phyloP scores from a whole-genome alignment of 2,329 filamentous ascomycete species.

The Fusarium abutilonis region DNA sequence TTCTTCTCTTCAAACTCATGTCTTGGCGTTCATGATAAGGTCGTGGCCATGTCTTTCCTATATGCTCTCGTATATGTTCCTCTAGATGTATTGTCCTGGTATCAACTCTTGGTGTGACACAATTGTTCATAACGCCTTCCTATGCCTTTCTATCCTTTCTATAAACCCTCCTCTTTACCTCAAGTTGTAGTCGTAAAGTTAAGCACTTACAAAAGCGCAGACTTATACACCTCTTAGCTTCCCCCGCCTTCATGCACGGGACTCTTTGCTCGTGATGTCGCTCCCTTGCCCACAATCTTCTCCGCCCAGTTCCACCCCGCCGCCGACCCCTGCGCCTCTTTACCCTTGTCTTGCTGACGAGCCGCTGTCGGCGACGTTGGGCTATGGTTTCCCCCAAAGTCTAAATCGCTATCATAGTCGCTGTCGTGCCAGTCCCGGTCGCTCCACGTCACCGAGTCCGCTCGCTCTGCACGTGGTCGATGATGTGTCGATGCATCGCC shows the following conservation, averaged over 20 bases:
- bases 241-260: slow-evolving; percentile 34
- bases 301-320: slow-evolving; percentile 63
- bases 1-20: slow-evolving; percentile 14
- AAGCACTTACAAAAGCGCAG: slow-evolving; percentile 1
- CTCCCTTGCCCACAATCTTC: slow-evolving; percentile 61
- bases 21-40: not conserved
- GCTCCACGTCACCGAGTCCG: slow-evolving; percentile 72
- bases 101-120: slow-evolving; percentile 3
- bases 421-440: slow-evolving; percentile 50
- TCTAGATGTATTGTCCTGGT: slow-evolving; percentile 11
- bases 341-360: slow-evolving; percentile 36
- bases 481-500: slow-evolving; percentile 34
- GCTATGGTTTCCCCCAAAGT: slow-evolving; percentile 17
- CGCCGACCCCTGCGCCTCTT: slow-evolving; percentile 36
- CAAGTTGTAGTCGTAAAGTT: slow-evolving; percentile 14
- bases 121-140: slow-evolving; percentile 16
- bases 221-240: slow-evolving; percentile 13
- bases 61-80: slow-evolving; percentile 2
- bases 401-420: slow-evolving; percentile 44
- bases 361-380: slow-evolving; percentile 23
- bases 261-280: slow-evolving; percentile 44
- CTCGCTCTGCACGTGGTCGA: slow-evolving; percentile 42
- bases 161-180: slow-evolving; percentile 7
- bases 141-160: slow-evolving; percentile 31
- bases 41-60: slow-evolving; percentile 5